Percentiles rank a stretch among this genome's conserved stretches.
These are phyloP conservation scores for Zygosaccharomyces bailii DNA, from an alignment of 805 yeast genomes.

Conservation along the genomic window DNA sequence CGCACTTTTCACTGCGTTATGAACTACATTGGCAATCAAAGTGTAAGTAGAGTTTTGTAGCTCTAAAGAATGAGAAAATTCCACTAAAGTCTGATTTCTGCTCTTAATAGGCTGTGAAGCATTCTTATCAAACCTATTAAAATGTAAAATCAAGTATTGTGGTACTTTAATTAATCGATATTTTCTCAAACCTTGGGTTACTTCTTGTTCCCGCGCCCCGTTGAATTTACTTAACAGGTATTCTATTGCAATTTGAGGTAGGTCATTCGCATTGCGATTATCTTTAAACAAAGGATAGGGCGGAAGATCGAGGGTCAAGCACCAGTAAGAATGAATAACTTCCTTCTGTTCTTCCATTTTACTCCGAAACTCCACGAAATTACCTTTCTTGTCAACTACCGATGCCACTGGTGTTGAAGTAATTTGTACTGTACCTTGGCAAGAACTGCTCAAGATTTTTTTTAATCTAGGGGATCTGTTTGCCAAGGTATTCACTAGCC, in stretches of 20 bases:
- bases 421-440: slow-evolving; percentile 53
- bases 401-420: slow-evolving; percentile 29
- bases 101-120: slow-evolving; percentile 37
- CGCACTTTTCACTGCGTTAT: slow-evolving; percentile 25
- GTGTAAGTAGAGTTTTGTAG: slow-evolving; percentile 38
- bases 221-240: slow-evolving; percentile 45
- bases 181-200: slow-evolving; percentile 37
- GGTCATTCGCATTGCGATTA: slow-evolving; percentile 41
- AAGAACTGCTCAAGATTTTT: slow-evolving; percentile 32
- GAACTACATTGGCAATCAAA: slow-evolving; percentile 48
- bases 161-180: slow-evolving; percentile 48
- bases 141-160: slow-evolving; percentile 50
- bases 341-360: slow-evolving; percentile 17
- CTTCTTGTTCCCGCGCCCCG: slow-evolving; percentile 33
- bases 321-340: slow-evolving; percentile 28
- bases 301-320: slow-evolving; percentile 58
- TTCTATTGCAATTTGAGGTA: slow-evolving; percentile 50
- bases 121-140: slow-evolving; percentile 49
- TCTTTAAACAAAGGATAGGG: slow-evolving; percentile 53
- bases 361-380: slow-evolving; percentile 20
- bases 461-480: slow-evolving; percentile 30
- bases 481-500: slow-evolving; percentile 54
- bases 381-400: slow-evolving; percentile 26
- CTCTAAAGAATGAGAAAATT: slow-evolving; percentile 45
- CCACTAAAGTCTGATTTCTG: slow-evolving; percentile 60